Percentiles rank a stretch among this genome's conserved stretches.
Evolutionary conservation across 2,329 filamentous ascomycete species (phyloP).

Genomic region (Pestalotiopsis sp.): DNA sequence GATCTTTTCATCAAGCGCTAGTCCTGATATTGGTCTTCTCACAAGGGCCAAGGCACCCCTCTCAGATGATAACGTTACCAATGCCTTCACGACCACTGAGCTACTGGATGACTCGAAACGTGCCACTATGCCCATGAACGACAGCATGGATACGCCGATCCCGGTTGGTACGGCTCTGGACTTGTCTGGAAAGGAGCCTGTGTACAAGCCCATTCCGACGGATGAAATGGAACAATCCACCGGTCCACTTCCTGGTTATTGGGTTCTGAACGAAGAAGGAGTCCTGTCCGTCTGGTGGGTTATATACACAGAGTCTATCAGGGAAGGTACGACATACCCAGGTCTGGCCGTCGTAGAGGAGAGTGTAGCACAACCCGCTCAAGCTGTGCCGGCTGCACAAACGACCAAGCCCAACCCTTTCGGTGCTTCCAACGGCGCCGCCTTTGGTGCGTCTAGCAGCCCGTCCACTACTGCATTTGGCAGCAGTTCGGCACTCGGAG

Average conservation of each 20-base stretch:
- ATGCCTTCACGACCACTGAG: conserved; percentile 74
- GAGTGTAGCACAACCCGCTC: conserved; percentile 33
- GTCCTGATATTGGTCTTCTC: conserved; percentile 77
- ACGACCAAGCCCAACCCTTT: conserved; percentile 31
- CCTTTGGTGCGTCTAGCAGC: conserved; percentile 44
- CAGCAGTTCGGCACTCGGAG: conserved; percentile 49
- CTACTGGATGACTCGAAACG: conserved; percentile 74
- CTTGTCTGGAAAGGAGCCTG: conserved; percentile 79
- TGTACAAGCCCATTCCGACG: conserved; percentile 74
- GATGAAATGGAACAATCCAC: conserved; percentile 80
- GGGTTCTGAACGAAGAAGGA: conserved; percentile 88
- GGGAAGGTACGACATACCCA: conserved; percentile 72
- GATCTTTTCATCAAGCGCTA: conserved; percentile 80
- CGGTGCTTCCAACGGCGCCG: conserved; percentile 29
- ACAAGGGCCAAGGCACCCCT: conserved; percentile 73
- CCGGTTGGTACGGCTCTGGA: conserved; percentile 82
- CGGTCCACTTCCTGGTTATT: conserved; percentile 79
- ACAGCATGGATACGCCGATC: conserved; percentile 70
- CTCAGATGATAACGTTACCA: conserved; percentile 61
- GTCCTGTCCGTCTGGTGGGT: conserved; percentile 88
- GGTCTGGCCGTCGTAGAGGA: conserved; percentile 61
- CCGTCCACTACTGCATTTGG: conserved; percentile 48
- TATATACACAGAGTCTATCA: conserved; percentile 85
- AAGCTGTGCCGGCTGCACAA: conserved; percentile 36
- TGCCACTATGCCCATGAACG: conserved; percentile 74